Conservation (phyloP, 176 grass and related monocot genomes). For the Otatea glauca region DNA sequence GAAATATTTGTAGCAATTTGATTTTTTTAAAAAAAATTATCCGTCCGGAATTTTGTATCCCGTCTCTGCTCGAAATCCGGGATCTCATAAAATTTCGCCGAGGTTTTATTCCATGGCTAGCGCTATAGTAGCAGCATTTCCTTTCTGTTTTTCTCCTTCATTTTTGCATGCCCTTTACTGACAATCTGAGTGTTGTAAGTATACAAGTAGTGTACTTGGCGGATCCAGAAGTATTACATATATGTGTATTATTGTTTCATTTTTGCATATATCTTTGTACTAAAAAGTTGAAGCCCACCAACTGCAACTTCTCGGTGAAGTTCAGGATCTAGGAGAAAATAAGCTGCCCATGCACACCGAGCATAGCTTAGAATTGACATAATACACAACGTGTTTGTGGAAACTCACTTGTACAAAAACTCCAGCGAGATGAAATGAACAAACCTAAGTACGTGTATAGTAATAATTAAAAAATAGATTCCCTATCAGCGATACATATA, state of each 20-base stretch:
- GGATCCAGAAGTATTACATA: no score
- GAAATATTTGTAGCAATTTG: no score
- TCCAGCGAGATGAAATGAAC: background rate
- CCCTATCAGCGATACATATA: no score
- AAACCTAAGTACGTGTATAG: background rate
- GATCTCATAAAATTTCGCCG: no score
- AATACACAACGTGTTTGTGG: background rate
- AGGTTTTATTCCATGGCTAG: background rate
- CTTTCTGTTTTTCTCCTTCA: background rate
- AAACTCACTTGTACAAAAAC: background rate
- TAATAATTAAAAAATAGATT: background rate
- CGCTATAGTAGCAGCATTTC: background rate
- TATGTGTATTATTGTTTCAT: background rate
- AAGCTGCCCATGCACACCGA: background rate
- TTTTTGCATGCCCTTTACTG: background rate
- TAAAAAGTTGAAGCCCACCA: background rate
- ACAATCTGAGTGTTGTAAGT: background rate
- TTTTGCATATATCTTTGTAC: background rate
- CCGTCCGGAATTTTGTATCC: no score
- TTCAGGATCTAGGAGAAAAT: background rate
- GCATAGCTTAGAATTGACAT: background rate
- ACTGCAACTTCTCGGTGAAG: background rate
- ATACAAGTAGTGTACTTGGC: no score
- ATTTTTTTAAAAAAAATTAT: no score
- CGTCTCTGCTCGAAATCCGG: no score